Base-by-base conservation (phyloP, 164 flowering plant genomes). In the Stephania cephalantha region DNA sequence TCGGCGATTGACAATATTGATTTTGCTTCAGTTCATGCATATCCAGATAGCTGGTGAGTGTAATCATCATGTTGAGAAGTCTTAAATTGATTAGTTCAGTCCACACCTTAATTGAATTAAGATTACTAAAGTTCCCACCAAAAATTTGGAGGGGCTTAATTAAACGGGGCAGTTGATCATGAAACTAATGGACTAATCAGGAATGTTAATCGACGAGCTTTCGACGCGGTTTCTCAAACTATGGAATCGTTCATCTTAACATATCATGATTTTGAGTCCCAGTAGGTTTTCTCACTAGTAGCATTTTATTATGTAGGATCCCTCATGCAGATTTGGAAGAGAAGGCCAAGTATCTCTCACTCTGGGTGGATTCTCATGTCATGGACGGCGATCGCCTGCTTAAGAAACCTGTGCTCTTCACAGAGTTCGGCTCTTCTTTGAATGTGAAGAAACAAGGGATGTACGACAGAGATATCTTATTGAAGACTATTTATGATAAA, bases 21-120 rank as follows among this genome's bases (percentile, higher is more conserved):
- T 79, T 89, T 89, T 73, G 92, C 90, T 76, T 89, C 92, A 17
- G 90, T 82, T 77, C 92, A 89, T 80, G 85, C 85, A 31, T 89
- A 89, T 77, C 90, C 92, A 2, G 88, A 89, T 76, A 84, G 88
- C 84, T 89, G 92, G 92, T 89, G 20, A 79, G 89, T 83, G 64
- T 69, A 68, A 22, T 42, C 25, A 9, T 22, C 58, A 66, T 29
- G 63, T n/a, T 70, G 30, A 35, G 22, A 15, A 69, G 29, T 18
- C 45, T 55, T 67, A 7, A 72, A 68, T 29, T 9, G 64, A 68
- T 29, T 2, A 25, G 53, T 46, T 78, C 17, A 6, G 68, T 22
- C 31, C 30, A 69, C 20, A 72, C 17, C 29, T 6, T 15, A n/a
- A 46, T 18, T 7, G 12, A 13, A 30, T 9, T 63, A 64, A 63